These are phyloP conservation scores for Paramecium sonneborni DNA, from an alignment of 73 alveolate genomes.

Conservation along the genomic window DNA sequence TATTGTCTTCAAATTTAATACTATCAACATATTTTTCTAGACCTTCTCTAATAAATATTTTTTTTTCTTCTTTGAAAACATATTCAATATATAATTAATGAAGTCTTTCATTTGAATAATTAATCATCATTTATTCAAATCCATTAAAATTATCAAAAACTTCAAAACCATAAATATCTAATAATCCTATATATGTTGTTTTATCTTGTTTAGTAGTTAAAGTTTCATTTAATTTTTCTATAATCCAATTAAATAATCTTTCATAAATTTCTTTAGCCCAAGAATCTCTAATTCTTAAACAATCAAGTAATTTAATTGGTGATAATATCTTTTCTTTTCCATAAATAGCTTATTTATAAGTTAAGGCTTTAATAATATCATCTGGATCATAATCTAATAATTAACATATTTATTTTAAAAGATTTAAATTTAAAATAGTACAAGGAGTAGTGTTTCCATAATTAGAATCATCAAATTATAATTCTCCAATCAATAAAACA, in stretches of 20 bases:
- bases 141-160: slow-evolving; percentile 87
- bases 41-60: slow-evolving; percentile 72
- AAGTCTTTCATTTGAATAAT: slow-evolving; percentile 94
- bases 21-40: slow-evolving; percentile 34
- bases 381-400: slow-evolving; percentile 71
- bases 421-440: slow-evolving; percentile 70
- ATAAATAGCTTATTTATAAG: background rate
- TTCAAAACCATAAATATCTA: slow-evolving; percentile 98
- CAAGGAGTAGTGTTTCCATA: slow-evolving; percentile 75
- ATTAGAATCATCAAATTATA: slow-evolving; percentile 82
- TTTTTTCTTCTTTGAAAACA: slow-evolving; percentile 90
- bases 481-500: slow-evolving; percentile 85
- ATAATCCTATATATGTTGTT: slow-evolving; percentile 82
- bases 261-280: slow-evolving; percentile 95
- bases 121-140: slow-evolving; percentile 95
- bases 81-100: slow-evolving; percentile 93
- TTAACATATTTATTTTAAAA: slow-evolving; percentile 75
- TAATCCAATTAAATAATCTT: slow-evolving; percentile 90
- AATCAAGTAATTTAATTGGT: slow-evolving; percentile 69
- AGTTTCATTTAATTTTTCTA: slow-evolving; percentile 67
- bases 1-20: slow-evolving; percentile 51
- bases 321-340: slow-evolving; percentile 72
- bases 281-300: slow-evolving; percentile 84
- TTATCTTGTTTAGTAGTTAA: background rate
- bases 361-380: slow-evolving; percentile 67